phyloP scores from a whole-genome alignment of 192 early-diverging fungal species.

The Coemansia furcata region DNA sequence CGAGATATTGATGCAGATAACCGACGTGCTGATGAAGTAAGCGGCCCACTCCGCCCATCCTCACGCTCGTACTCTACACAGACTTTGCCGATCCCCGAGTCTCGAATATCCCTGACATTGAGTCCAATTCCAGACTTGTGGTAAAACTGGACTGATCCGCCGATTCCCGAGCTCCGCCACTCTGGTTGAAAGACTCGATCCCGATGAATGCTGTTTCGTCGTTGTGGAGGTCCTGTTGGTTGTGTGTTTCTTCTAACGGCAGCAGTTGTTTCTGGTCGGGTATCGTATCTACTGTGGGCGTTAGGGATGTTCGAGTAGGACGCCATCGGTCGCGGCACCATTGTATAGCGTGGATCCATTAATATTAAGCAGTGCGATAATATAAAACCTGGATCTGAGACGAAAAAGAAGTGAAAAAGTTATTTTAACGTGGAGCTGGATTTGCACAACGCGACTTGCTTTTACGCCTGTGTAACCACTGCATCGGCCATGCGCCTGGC shows the following conservation, averaged over 20 bases:
- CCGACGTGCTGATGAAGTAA: not conserved
- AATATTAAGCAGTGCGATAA: not conserved
- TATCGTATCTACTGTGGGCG: not conserved
- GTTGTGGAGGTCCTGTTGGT: not conserved
- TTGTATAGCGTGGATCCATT: not conserved
- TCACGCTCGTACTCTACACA: conserved; percentile 2
- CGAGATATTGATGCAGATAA: not conserved
- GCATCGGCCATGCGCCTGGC: not conserved
- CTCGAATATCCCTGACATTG: not conserved
- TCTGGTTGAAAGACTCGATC: not conserved
- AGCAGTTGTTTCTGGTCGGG: not conserved
- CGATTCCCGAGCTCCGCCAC: not conserved
- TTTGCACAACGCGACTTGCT: not conserved
- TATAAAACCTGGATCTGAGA: not conserved
- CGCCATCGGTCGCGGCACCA: not conserved
- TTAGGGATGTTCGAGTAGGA: not conserved
- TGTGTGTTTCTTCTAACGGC: not conserved
- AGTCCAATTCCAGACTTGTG: not conserved
- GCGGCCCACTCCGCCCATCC: not conserved
- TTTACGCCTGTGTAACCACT: not conserved
- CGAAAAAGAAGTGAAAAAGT: not conserved
- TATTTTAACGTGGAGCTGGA: not conserved
- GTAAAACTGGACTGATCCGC: not conserved
- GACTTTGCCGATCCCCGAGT: not conserved
- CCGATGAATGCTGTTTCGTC: not conserved